Conservation (phyloP, 768 basidiomycete genomes). For the Tylopilus plumbeoviolaceoides region DNA sequence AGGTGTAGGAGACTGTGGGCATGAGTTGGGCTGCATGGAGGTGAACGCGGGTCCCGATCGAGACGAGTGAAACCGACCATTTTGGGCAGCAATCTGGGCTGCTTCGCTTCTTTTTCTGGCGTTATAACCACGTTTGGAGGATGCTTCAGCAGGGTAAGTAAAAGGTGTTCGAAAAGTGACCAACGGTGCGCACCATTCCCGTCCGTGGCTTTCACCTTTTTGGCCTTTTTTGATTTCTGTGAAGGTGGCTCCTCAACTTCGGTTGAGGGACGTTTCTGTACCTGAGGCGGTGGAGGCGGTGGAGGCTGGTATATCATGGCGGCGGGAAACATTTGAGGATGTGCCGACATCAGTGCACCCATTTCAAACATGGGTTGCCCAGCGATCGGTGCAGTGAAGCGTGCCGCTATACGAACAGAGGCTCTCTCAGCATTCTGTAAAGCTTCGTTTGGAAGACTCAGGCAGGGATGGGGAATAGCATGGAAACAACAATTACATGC, state of each 20-base stretch:
- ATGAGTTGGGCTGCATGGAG: slow-evolving; percentile 39
- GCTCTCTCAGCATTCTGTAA: slow-evolving; percentile 54
- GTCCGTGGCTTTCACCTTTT: slow-evolving; percentile 36
- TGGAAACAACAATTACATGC: slow-evolving; percentile 31
- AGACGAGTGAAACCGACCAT: slow-evolving; percentile 40
- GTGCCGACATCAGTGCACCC: slow-evolving; percentile 30
- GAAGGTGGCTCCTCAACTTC: slow-evolving; percentile 39
- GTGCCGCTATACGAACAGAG: slow-evolving; percentile 56
- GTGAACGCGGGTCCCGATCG: slow-evolving; percentile 14
- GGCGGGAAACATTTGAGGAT: slow-evolving; percentile 26
- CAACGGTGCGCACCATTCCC: slow-evolving; percentile 27
- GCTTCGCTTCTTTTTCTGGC: slow-evolving; percentile 72
- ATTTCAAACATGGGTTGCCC: slow-evolving; percentile 32
- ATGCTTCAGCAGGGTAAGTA: slow-evolving; percentile 21
- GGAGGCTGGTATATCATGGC: slow-evolving; percentile 30
- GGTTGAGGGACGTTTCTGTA: slow-evolving; percentile 35
- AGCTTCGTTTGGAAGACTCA: slow-evolving; percentile 32
- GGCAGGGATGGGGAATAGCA: slow-evolving; percentile 17
- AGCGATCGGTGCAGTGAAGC: slow-evolving; percentile 36
- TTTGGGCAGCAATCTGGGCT: slow-evolving; percentile 59
- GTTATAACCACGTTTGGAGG: slow-evolving; percentile 65
- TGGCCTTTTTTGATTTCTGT: slow-evolving; percentile 47
- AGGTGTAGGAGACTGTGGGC: slow-evolving; percentile 42
- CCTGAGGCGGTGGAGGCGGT: slow-evolving; percentile 24
- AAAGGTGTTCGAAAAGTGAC: slow-evolving; percentile 2